A percentile compares a stretch with the other conserved stretches of the same genome.
Evolutionary conservation across 139 green algal genomes (phyloP).

Genomic region (Astrephomene gubernaculifera): DNA sequence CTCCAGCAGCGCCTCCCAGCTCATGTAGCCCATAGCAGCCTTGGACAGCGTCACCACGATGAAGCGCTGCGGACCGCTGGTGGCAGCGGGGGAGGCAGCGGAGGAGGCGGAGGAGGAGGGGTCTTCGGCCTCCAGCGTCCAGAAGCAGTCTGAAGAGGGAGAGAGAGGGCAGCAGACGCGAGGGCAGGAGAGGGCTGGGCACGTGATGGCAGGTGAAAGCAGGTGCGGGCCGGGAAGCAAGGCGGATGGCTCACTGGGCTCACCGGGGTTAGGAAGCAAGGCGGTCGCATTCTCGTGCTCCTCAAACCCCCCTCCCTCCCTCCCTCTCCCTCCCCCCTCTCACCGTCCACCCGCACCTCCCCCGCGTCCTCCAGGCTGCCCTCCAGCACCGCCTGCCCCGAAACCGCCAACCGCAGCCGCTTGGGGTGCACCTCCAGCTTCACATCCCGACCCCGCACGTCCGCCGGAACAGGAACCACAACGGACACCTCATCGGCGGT

Average conservation of each 20-base stretch:
- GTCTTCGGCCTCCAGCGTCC: slow-evolving; percentile 62
- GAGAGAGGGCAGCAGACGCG: not conserved
- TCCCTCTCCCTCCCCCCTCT: not conserved
- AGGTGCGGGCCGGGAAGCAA: not conserved
- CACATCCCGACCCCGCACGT: slow-evolving; percentile 40
- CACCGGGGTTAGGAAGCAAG: no score
- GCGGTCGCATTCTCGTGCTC: not conserved
- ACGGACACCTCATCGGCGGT: slow-evolving; percentile 58
- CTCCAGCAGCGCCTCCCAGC: slow-evolving; percentile 60
- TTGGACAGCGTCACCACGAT: slow-evolving; percentile 59
- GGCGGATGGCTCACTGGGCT: no score
- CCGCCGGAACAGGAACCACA: slow-evolving; percentile 49
- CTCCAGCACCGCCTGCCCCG: slow-evolving; percentile 36
- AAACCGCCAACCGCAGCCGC: slow-evolving; percentile 22
- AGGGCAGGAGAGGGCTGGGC: not conserved
- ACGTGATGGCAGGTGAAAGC: not conserved
- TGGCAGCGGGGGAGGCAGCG: no score
- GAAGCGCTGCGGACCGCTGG: no score
- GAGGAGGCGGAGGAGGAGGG: no score
- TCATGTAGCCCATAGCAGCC: slow-evolving; percentile 55
- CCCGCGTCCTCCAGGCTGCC: slow-evolving; percentile 48
- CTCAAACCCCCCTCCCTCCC: not conserved
- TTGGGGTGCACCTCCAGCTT: slow-evolving; percentile 52
- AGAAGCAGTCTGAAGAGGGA: slow-evolving; percentile 49
- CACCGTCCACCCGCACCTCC: slow-evolving; percentile 34